A percentile compares a stretch with the other conserved stretches of the same genome.
Conservation (phyloP, 2,329 filamentous ascomycete genomes). For the Cercospora sp. region DNA sequence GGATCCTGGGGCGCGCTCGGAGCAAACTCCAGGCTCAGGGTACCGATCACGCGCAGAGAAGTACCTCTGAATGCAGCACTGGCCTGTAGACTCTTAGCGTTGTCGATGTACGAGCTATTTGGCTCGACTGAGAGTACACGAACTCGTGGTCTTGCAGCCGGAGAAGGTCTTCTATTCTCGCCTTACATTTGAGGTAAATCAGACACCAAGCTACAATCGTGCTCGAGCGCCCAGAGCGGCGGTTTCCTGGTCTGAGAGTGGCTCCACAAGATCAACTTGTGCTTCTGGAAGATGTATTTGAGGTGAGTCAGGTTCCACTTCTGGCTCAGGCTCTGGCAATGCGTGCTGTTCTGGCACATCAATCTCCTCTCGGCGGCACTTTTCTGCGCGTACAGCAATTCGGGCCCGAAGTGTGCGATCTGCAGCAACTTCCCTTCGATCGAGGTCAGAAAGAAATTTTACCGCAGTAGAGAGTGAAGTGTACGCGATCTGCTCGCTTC, state of each 20-base stretch:
- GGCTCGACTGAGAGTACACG: neutral
- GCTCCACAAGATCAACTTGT: neutral
- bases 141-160: neutral
- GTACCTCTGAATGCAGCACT: neutral
- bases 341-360: neutral
- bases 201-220: neutral
- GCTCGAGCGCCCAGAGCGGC: neutral
- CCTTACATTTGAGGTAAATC: neutral
- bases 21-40: neutral
- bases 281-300: neutral
- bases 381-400: neutral
- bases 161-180: neutral
- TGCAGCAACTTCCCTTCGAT: neutral
- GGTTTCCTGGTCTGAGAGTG: neutral
- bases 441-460: neutral
- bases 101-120: neutral
- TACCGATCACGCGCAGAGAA: neutral
- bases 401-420: neutral
- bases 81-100: neutral
- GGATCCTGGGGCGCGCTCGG: neutral
- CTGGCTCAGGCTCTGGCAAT: neutral
- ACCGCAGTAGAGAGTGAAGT: neutral
- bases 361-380: neutral
- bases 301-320: neutral
- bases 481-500: neutral